These are phyloP conservation scores for Trametes gibbosa DNA, from an alignment of 768 basidiomycete species.

Conservation along the genomic window DNA sequence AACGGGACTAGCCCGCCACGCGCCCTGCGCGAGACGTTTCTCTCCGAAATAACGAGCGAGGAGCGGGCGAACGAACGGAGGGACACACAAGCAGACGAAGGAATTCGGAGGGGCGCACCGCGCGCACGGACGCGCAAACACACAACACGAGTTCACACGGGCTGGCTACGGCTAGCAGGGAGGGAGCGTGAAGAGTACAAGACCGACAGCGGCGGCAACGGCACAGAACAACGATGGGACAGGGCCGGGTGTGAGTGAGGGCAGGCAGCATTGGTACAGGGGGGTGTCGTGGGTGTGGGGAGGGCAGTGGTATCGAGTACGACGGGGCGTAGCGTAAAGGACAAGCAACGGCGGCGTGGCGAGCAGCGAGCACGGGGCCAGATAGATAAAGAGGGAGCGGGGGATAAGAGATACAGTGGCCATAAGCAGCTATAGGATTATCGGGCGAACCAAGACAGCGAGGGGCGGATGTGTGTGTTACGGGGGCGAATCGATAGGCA, in stretches of 20 bases:
- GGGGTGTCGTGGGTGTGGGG: not conserved
- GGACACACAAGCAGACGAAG: not conserved
- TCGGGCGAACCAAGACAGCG: not conserved
- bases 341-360: constrained; percentile 7
- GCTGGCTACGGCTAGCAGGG: not conserved
- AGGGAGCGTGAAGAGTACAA: constrained; percentile 8
- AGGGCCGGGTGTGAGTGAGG: not conserved
- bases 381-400: constrained; percentile 4
- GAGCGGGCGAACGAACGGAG: not conserved
- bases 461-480: not conserved
- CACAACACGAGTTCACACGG: not conserved
- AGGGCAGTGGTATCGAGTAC: constrained; percentile 7
- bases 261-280: constrained; percentile 3
- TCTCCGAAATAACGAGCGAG: not conserved
- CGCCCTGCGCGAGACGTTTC: not conserved
- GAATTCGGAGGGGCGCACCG: not conserved
- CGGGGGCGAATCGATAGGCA: not conserved
- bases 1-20: constrained; percentile 1
- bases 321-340: constrained; percentile 12
- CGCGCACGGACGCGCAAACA: not conserved
- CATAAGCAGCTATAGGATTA: constrained; percentile 12
- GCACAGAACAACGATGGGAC: constrained; percentile 4
- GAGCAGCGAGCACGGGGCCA: constrained; percentile 2
- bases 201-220: not conserved
- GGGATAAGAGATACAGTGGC: constrained; percentile 11